These are phyloP conservation scores for Thalassiosira profunda DNA, from an alignment of 108 stramenopile species.

Conservation along the genomic window DNA sequence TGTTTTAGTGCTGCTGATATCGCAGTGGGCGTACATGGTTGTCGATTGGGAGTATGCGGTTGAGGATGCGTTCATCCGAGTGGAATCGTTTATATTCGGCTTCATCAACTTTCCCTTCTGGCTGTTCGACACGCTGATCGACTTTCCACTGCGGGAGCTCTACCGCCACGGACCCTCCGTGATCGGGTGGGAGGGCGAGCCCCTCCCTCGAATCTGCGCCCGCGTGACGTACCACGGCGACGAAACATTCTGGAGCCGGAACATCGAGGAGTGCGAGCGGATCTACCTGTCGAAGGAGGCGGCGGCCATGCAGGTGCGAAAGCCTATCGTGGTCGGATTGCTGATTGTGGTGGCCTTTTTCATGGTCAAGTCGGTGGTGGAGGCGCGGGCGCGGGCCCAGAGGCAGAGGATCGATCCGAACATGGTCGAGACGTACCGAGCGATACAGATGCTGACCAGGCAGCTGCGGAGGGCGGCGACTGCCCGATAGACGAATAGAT, in stretches of 20 bases:
- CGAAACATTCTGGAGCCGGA: conserved; percentile 60
- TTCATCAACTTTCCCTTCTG: conserved; percentile 17
- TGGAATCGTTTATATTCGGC: conserved; percentile 2
- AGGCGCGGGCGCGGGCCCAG: conserved; percentile 10
- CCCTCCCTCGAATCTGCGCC: conserved; percentile 54
- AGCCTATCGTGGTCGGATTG: conserved; percentile 41
- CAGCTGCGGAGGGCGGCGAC: conserved; percentile 30
- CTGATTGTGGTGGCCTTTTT: conserved; percentile 20
- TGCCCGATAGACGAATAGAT: conserved; percentile 9
- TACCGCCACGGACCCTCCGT: conserved; percentile 64
- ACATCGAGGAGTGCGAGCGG: conserved; percentile 61
- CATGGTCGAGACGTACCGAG: conserved; percentile 64
- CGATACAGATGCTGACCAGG: conserved; percentile 52
- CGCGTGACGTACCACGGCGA: conserved; percentile 64
- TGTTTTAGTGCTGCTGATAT: conserved; percentile 2
- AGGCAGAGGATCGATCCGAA: conserved; percentile 51
- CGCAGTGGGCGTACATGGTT: conserved; percentile 14
- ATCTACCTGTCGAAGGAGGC: conserved; percentile 61
- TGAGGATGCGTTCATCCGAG: not conserved
- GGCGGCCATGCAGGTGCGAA: conserved; percentile 49
- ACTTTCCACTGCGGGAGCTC: conserved; percentile 57
- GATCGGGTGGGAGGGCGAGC: conserved; percentile 67
- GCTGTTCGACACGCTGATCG: conserved; percentile 26
- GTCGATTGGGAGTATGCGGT: conserved; percentile 18
- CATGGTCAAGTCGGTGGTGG: conserved; percentile 42